Base-by-base conservation (phyloP, 495 filamentous ascomycete genomes). In the Staphylotrichum tortipilum region DNA sequence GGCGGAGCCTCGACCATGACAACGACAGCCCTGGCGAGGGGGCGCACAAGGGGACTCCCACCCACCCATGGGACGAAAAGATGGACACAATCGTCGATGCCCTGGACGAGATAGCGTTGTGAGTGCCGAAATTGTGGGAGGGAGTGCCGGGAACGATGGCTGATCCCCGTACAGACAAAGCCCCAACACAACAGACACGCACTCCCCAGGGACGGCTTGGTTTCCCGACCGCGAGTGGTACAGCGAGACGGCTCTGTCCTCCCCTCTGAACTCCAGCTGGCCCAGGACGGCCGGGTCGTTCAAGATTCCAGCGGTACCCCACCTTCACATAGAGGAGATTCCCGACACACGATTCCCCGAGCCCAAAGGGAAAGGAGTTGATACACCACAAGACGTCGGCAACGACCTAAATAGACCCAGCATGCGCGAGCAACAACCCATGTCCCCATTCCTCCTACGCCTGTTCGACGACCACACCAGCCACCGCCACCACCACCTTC, bases 41-140 rank as follows among this genome's bases (percentile, higher is more conserved):
- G 7, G 49, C 15, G 11, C 41, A 1, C 21, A 24, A 39, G n/a
- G 26, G 14, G 11, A 3, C 28, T 1, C 12, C n/a, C 22, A 35
- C 22, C 24, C 22, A 37, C 22, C 14, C 17, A 3, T 62, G 59
- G 59, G 52, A 60, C 33, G 56, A 57, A 12, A 44, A 47, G 22
- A 54, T 57, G 23, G 44, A 56, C 18, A 57, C 54, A 29, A 52
- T 62, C 7, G 52, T 62, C 5, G 59, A 56, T 30, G 46, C 56
- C n/a, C 30, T 64, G 2, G 55, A 57, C 4, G 56, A 60, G 10
- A 17, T 33, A 9, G 15, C 41, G 30, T 18, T 62, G 28, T 43
- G 37, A 23, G 34, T 54, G 41, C 44, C 19, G 26, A 6, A 18
- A 7, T 4, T 7, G 3, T 12, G 34, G 21, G 21, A 7, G 42